phyloP scores from a whole-genome alignment of 768 basidiomycete species.

The Russula compacta region DNA sequence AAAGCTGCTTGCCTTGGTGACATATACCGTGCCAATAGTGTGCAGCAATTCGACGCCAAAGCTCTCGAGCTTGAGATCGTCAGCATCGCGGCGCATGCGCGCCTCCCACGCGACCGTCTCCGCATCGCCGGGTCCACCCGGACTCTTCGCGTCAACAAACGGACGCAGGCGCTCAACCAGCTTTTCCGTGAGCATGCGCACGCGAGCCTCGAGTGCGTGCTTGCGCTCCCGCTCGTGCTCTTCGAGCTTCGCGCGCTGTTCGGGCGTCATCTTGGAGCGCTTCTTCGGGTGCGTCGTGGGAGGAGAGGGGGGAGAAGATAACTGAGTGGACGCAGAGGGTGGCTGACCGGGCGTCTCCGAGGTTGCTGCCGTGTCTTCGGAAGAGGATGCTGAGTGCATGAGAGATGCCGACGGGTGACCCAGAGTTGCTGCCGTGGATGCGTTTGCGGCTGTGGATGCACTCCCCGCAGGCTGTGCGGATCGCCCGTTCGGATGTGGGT shows the following conservation, averaged over 20 bases:
- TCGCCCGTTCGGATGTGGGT: background rate
- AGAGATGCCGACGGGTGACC: background rate
- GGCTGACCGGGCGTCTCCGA: slow-evolving; percentile 6
- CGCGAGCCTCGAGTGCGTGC: slow-evolving; percentile 70
- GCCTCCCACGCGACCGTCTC: slow-evolving; percentile 76
- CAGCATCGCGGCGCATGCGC: slow-evolving; percentile 74
- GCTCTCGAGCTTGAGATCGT: slow-evolving; percentile 93
- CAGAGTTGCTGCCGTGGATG: background rate
- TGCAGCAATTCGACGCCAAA: slow-evolving; percentile 96
- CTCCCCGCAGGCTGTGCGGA: background rate
- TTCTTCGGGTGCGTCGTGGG: slow-evolving; percentile 27
- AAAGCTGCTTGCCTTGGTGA: slow-evolving; percentile 86
- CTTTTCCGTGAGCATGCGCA: slow-evolving; percentile 66
- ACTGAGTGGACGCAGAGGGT: slow-evolving; percentile 18
- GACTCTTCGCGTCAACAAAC: slow-evolving; percentile 82
- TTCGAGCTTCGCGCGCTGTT: slow-evolving; percentile 77
- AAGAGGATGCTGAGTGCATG: background rate
- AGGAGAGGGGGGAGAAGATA: slow-evolving; percentile 11
- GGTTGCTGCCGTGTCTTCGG: background rate
- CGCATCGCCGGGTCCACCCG: slow-evolving; percentile 69
- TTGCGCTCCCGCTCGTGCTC: slow-evolving; percentile 76
- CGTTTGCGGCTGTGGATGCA: background rate
- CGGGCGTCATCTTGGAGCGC: slow-evolving; percentile 52
- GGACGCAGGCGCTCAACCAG: slow-evolving; percentile 79
- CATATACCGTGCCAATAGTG: slow-evolving; percentile 85